Evolutionary conservation across 768 basidiomycete species (phyloP).

Genomic region (Auricularia cornea): DNA sequence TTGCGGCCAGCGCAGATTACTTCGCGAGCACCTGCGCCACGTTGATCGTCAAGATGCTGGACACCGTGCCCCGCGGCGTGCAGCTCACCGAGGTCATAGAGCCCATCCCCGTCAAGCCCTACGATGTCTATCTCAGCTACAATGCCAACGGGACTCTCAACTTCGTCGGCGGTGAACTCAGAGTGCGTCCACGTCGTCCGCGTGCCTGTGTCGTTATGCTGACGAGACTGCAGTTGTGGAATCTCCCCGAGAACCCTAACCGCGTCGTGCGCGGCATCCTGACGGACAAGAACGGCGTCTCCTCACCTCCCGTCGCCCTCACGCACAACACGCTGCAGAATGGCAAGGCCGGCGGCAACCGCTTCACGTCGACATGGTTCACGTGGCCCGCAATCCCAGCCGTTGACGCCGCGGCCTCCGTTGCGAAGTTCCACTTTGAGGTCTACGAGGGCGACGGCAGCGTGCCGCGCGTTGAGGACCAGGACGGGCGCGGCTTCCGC

Average conservation of each 20-base stretch:
- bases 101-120: conserved; percentile 7
- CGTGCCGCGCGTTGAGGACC: not conserved
- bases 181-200: not conserved
- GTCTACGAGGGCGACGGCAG: not conserved
- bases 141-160: not conserved
- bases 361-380: not conserved
- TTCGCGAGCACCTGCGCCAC: conserved; percentile 33
- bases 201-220: not conserved
- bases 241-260: not conserved
- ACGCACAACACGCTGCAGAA: not conserved
- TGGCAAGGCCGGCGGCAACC: not conserved
- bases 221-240: not conserved
- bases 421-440: not conserved
- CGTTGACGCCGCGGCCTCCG: not conserved
- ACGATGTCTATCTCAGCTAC: not conserved
- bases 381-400: not conserved
- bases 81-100: conserved; percentile 36
- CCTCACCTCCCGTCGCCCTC: not conserved
- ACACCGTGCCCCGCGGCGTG: conserved; percentile 39
- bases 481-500: not conserved
- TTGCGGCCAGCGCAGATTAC: conserved; percentile 24
- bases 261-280: not conserved
- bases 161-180: not conserved
- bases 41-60: conserved; percentile 38
- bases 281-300: not conserved